Conservation (phyloP, 495 filamentous ascomycete species). For the Aspergillus funiculosus region DNA sequence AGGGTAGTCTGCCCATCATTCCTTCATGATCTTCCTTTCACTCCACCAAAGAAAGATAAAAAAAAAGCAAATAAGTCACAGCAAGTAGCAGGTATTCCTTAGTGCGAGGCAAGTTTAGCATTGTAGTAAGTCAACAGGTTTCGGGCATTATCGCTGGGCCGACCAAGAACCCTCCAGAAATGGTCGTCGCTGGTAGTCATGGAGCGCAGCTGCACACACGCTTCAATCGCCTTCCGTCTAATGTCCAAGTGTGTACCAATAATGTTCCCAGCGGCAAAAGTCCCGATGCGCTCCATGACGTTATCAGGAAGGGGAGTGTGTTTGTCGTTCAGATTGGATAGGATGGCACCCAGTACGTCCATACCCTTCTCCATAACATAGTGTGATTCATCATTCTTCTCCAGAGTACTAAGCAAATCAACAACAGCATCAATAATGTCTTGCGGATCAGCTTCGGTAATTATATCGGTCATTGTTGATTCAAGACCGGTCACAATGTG, state of each 20-base stretch:
- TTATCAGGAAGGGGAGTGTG: slow-evolving; percentile 17
- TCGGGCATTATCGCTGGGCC: slow-evolving; percentile 59
- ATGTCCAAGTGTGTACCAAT: slow-evolving; percentile 71
- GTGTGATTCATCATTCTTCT: slow-evolving; percentile 27
- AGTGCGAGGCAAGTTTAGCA: no score
- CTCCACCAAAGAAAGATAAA: no score
- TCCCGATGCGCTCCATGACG: slow-evolving; percentile 39
- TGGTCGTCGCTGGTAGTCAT: slow-evolving; percentile 53
- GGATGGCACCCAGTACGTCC: slow-evolving; percentile 48
- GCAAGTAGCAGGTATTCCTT: no score
- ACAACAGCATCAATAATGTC: slow-evolving; percentile 49
- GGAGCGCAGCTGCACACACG: slow-evolving; percentile 69
- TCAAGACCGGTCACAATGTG: slow-evolving; percentile 56
- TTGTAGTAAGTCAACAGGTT: slow-evolving; percentile 82
- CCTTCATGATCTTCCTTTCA: no score
- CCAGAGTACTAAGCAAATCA: slow-evolving; percentile 32
- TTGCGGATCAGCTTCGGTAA: slow-evolving; percentile 39
- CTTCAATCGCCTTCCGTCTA: slow-evolving; percentile 67
- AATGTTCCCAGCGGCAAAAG: slow-evolving; percentile 55
- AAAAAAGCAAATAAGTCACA: no score
- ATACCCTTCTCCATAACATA: slow-evolving; percentile 51
- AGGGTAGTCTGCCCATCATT: no score
- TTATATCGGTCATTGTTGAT: slow-evolving; percentile 50
- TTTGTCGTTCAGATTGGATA: slow-evolving; percentile 18
- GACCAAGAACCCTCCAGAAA: slow-evolving; percentile 61